Percentiles rank a stretch among this genome's conserved stretches.
Conservation (phyloP, 2,329 filamentous ascomycete genomes). For the Bipolaris sorokiniana region DNA sequence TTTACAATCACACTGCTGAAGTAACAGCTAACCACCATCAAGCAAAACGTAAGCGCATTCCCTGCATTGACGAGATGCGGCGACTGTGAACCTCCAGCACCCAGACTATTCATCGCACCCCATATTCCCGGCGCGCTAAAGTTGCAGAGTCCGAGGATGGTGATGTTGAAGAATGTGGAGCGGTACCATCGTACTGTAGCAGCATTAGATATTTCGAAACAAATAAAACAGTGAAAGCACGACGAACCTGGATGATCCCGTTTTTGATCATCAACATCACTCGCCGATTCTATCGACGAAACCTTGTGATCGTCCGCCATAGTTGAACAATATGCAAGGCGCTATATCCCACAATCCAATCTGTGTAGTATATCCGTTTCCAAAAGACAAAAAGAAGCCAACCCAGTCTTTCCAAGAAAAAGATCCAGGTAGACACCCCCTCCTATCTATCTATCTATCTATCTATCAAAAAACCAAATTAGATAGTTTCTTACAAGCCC, state of each 20-base stretch:
- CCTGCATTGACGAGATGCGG: conserved; percentile 73
- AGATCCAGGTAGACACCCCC: not conserved
- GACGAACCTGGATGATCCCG: conserved; percentile 35
- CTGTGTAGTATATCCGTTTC: no score
- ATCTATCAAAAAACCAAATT: not conserved
- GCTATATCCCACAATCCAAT: no score
- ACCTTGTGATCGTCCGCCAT: not conserved
- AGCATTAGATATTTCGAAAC: not conserved
- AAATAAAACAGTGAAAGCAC: not conserved
- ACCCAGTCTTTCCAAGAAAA: not conserved
- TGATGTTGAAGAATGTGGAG: conserved; percentile 74
- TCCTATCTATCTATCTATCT: not conserved
- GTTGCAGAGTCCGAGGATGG: conserved; percentile 73
- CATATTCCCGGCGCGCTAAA: conserved; percentile 74
- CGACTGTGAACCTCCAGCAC: conserved; percentile 69
- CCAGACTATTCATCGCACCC: conserved; percentile 73
- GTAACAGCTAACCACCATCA: conserved; percentile 75
- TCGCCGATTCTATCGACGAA: conserved; percentile 26
- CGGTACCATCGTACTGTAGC: conserved; percentile 69
- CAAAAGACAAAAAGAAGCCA: no score
- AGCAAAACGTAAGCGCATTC: conserved; percentile 73
- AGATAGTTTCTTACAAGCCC: not conserved
- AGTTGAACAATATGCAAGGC: not conserved
- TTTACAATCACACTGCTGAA: conserved; percentile 69
- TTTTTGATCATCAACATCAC: conserved; percentile 23